Evolutionary conservation across 768 basidiomycete species (phyloP), one percentile per base, ranked within the genome.

Genomic region (Pleurotus giganteus): DNA sequence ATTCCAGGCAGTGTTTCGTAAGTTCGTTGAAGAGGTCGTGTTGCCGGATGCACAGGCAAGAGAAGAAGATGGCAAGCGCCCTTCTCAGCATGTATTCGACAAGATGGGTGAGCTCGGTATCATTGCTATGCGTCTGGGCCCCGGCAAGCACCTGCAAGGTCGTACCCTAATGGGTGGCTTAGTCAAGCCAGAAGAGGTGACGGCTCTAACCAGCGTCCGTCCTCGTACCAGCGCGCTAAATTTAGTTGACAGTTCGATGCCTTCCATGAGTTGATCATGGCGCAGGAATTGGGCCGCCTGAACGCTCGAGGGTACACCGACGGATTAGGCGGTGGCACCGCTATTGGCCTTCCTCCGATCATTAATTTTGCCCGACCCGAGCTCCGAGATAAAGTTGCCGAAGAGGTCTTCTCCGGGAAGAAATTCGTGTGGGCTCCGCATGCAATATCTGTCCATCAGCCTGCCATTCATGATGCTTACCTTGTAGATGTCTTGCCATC

Each of bases 1-100:
- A 27, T 80, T 90, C 66, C 85, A 87, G 65, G 74, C 71, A 61
- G 85, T 72, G 1, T 74, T 89, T 60, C 78, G 91, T 44, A 79
- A 81, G 64, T 89, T 94, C 64, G 74, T 86, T 17, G 91, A 94
- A 55, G 88, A 89, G 58, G 66, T 84, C 28, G 70, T 94, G 17
- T 74, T 73, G 29, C 85, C 83, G 3, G 85, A 80, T 63, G 78
- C 89, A n/a, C 54, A 86, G 75, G 75, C 77, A 21, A 83, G 86
- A 59, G 94, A 97, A 73, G 88, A 87, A 58, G 89, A 89, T 65
- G 93, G 94, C 41, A 95, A 96, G 70, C 75, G 91, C 36, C 86
- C 92, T 2, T 85, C 85, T 27, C 84, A 89, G 63, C 74, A 76
- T 58, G 87, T 98, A 36, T 76, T 94, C 53, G 85, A 94, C 61